These are phyloP conservation scores for Flammula alnicola DNA, from an alignment of 1,284 basidiomycete species.

Conservation along the genomic window DNA sequence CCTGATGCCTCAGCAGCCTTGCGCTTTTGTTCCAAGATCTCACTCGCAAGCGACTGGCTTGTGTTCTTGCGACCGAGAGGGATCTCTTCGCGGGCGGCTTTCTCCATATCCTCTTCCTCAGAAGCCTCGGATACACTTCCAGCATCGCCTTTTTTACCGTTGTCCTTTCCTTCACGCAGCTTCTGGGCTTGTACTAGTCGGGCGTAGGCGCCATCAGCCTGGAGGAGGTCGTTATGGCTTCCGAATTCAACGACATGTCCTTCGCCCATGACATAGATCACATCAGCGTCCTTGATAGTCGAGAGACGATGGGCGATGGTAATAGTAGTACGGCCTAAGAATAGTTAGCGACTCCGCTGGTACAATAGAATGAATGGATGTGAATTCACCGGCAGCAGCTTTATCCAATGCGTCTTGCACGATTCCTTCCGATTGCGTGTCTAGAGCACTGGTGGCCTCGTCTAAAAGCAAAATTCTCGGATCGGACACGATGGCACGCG, in stretches of 20 bases:
- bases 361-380: neutral
- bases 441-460: conserved; percentile 90
- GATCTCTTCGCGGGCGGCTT: conserved; percentile 58
- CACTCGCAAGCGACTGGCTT: conserved; percentile 70
- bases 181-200: conserved; percentile 82
- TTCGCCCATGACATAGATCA: conserved; percentile 89
- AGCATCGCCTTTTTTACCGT: conserved; percentile 34
- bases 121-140: too few species aligned
- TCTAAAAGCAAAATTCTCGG: conserved; percentile 84
- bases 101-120: conserved; percentile 55
- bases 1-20: conserved; percentile 38
- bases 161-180: conserved; percentile 69
- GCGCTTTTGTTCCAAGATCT: conserved; percentile 61
- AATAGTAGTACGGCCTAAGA: conserved; percentile 75
- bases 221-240: conserved; percentile 80
- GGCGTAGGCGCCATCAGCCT: conserved; percentile 72
- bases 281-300: conserved; percentile 81
- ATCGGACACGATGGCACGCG: conserved; percentile 92
- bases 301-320: conserved; percentile 80
- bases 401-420: conserved; percentile 97
- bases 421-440: conserved; percentile 89
- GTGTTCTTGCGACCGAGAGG: conserved; percentile 72
- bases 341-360: conserved; percentile 41
- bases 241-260: conserved; percentile 86
- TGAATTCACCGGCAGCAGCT: conserved; percentile 68